Evolutionary conservation across 176 grass and related monocot species (phyloP).

Genomic region (Saccharum officinarum): DNA sequence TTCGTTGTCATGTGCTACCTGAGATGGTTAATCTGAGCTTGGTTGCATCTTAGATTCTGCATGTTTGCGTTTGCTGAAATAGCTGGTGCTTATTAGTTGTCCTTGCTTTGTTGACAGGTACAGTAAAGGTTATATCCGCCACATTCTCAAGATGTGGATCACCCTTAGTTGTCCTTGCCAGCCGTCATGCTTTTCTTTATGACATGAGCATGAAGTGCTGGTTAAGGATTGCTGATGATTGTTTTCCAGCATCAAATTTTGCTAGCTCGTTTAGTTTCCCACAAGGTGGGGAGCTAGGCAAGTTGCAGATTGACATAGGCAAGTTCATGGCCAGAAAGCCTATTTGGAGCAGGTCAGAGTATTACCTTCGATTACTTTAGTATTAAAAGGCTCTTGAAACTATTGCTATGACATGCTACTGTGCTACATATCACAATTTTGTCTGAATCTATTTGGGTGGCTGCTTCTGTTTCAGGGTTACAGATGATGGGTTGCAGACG

Average conservation of each 20-base stretch:
- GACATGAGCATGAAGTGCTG: constrained; percentile 85
- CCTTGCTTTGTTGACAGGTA: constrained; percentile 51
- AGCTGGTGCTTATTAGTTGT: background rate
- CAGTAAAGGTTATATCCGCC: constrained; percentile 84
- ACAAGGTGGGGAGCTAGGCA: constrained; percentile 79
- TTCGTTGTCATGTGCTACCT: constrained; percentile 12
- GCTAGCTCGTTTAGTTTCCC: constrained; percentile 65
- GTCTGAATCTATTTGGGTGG: constrained; percentile 7
- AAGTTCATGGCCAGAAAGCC: constrained; percentile 81
- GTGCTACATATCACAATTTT: background rate
- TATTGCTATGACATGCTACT: background rate
- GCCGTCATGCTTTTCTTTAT: constrained; percentile 82
- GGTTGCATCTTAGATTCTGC: constrained; percentile 6
- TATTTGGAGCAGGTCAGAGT: constrained; percentile 73
- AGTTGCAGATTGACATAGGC: constrained; percentile 82
- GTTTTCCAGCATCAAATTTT: constrained; percentile 89
- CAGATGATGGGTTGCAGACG: constrained; percentile 83
- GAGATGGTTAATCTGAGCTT: constrained; percentile 14
- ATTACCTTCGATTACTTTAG: background rate
- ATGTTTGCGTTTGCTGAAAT: background rate
- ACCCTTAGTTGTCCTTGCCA: constrained; percentile 82
- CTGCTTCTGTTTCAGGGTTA: constrained; percentile 46
- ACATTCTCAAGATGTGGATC: constrained; percentile 89
- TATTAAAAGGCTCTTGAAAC: constrained; percentile 10
- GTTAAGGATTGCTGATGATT: constrained; percentile 91